Conservation (phyloP, 2,329 filamentous ascomycete species). For the Fusarium sp. region DNA sequence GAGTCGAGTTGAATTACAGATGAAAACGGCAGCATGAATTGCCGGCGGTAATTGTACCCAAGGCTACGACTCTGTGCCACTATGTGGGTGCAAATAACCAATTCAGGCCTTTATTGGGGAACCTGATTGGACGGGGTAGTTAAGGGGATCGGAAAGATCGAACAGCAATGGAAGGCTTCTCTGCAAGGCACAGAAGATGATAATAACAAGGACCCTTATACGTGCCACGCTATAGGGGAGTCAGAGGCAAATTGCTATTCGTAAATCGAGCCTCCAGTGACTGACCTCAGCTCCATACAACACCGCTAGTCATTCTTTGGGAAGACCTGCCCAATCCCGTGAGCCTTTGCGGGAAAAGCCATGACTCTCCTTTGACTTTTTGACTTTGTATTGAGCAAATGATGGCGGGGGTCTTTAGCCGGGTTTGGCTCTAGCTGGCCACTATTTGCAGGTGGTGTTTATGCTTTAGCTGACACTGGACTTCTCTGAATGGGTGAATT, state of each 20-base stretch:
- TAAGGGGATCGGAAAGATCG: constrained; percentile 20
- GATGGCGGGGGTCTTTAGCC: constrained; percentile 24
- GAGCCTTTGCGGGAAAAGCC: constrained; percentile 7
- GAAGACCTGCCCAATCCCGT: constrained; percentile 1
- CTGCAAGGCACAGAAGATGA: constrained; percentile 27
- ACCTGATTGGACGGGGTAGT: constrained; percentile 7
- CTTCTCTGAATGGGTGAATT: neutral
- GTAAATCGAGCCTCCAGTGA: neutral
- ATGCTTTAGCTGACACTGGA: constrained; percentile 12
- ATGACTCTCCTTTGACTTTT: constrained; percentile 30
- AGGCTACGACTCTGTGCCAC: neutral
- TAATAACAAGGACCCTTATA: constrained; percentile 10
- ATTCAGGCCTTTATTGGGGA: constrained; percentile 4
- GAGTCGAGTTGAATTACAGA: neutral
- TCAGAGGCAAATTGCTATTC: neutral
- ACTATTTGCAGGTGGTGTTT: constrained; percentile 28
- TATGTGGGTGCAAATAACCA: constrained; percentile 1
- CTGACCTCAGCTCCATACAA: neutral
- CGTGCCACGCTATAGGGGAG: neutral
- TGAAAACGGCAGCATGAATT: constrained; percentile 8
- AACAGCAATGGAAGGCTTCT: constrained; percentile 34
- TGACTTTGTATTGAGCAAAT: constrained; percentile 28
- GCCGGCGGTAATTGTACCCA: neutral
- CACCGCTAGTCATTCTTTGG: constrained; percentile 2
- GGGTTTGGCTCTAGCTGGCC: constrained; percentile 23